Percentiles rank a stretch among this genome's conserved stretches.
phyloP scores from a whole-genome alignment of 2,329 filamentous ascomycete species.

The Polychaeton citri region DNA sequence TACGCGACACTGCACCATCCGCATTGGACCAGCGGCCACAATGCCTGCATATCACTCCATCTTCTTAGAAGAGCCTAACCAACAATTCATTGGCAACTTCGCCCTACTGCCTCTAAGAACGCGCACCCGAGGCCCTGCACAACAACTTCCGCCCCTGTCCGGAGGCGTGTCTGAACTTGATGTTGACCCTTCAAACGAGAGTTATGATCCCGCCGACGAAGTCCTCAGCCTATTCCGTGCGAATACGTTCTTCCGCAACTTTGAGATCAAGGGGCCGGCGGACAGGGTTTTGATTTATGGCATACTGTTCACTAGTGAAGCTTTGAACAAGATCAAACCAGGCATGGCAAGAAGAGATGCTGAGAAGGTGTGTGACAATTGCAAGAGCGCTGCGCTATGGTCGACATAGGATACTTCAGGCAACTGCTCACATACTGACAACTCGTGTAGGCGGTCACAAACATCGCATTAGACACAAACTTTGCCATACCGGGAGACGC shows the following conservation, averaged over 20 bases:
- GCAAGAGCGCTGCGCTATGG: too few relatives aligned
- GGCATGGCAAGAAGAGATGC: constrained; percentile 51
- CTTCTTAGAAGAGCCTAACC: constrained; percentile 70
- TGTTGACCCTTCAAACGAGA: constrained; percentile 71
- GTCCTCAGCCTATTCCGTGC: constrained; percentile 85
- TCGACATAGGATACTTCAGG: too few relatives aligned
- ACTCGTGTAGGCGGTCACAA: constrained; percentile 65
- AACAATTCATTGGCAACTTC: constrained; percentile 69
- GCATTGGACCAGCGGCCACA: too few relatives aligned
- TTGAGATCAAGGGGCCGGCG: constrained; percentile 93
- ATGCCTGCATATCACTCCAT: constrained; percentile 80
- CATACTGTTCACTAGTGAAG: constrained; percentile 88
- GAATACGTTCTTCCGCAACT: constrained; percentile 98
- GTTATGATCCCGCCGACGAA: constrained; percentile 94
- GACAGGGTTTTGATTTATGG: constrained; percentile 93
- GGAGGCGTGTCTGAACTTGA: constrained; percentile 41
- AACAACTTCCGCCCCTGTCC: constrained; percentile 54
- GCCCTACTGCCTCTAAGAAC: constrained; percentile 89
- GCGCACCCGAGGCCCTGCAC: constrained; percentile 86
- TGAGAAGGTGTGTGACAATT: constrained; percentile 39
- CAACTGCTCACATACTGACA: too few relatives aligned
- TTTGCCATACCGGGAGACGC: constrained; percentile 93
- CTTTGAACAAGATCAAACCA: constrained; percentile 74
- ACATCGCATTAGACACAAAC: constrained; percentile 79
- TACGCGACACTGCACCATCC: too few relatives aligned